Percentiles rank a stretch among this genome's conserved stretches.
These are phyloP conservation scores for Tulasnella sp. DNA, from an alignment of 768 basidiomycete species.

Conservation along the genomic window DNA sequence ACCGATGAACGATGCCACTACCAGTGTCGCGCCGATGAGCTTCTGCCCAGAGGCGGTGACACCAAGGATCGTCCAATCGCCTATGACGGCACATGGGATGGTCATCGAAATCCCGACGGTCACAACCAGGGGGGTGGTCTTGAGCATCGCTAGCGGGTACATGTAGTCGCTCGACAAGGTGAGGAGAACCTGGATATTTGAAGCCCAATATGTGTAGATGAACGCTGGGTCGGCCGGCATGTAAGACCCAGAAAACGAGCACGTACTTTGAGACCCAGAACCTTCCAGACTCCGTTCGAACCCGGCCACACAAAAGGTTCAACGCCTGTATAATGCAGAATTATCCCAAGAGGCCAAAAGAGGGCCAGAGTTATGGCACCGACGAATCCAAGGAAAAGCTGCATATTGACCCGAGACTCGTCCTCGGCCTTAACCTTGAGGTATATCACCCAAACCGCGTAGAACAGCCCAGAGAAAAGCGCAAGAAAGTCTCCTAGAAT, in stretches of 20 bases:
- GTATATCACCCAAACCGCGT: constrained; percentile 77
- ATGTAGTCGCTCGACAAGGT: constrained; percentile 75
- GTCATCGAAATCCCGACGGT: constrained; percentile 88
- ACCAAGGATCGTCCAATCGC: constrained; percentile 52
- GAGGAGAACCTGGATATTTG: constrained; percentile 53
- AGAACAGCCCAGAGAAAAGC: constrained; percentile 75
- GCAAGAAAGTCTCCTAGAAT: constrained; percentile 74
- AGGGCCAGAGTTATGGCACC: constrained; percentile 71
- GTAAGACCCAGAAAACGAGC: not conserved
- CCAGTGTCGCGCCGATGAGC: constrained; percentile 62
- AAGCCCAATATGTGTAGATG: not conserved
- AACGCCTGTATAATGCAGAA: constrained; percentile 60
- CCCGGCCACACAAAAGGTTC: constrained; percentile 65
- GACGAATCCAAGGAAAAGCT: constrained; percentile 89
- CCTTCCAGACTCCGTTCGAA: constrained; percentile 36
- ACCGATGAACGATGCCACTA: constrained; percentile 61
- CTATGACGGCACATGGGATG: constrained; percentile 80
- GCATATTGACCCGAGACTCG: constrained; percentile 83
- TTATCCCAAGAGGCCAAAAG: constrained; percentile 64
- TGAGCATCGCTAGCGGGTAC: constrained; percentile 84
- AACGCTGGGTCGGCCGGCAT: not conserved
- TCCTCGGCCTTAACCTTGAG: constrained; percentile 76
- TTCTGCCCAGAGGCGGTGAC: constrained; percentile 48
- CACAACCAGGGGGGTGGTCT: constrained; percentile 87
- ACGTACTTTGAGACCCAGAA: constrained; percentile 46